Percentiles rank a stretch among this genome's conserved stretches.
Conservation (phyloP, 163 green algal species). For the Smithsoniella earleae region DNA sequence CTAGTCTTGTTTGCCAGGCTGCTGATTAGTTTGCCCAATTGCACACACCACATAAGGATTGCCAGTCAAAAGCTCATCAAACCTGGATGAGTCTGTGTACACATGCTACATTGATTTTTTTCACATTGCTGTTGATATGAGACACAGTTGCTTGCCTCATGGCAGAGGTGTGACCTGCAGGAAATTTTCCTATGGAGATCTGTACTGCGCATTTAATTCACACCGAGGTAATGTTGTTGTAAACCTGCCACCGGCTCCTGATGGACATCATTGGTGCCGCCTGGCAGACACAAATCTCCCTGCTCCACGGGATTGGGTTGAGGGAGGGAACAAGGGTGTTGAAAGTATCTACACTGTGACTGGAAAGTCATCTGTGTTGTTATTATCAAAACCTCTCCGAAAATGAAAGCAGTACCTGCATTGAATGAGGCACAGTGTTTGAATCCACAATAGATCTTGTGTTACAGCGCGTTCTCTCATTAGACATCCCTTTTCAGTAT, state of each 20-base stretch:
- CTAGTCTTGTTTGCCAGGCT: too few species aligned
- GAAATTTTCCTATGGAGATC: conserved; percentile 51
- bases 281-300: conserved; percentile 93
- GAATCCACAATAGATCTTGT: too few species aligned
- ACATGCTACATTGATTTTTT: too few species aligned
- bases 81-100: too few species aligned
- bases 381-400: conserved; percentile 43
- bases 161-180: conserved; percentile 1
- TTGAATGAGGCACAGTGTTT: too few species aligned
- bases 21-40: too few species aligned
- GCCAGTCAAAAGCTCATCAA: too few species aligned
- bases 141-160: not conserved
- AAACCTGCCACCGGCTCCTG: conserved; percentile 54
- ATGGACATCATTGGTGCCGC: conserved; percentile 71
- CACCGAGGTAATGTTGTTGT: conserved; percentile 59
- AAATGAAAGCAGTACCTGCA: not conserved
- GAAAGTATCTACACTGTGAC: conserved; percentile 51
- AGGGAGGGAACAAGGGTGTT: conserved; percentile 64
- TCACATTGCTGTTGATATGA: too few species aligned
- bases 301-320: conserved; percentile 73
- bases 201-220: conserved; percentile 94
- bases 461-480: too few species aligned
- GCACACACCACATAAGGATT: too few species aligned
- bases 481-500: too few species aligned
- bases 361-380: conserved; percentile 42